phyloP scores from a whole-genome alignment of 768 basidiomycete species.

The Auriculariales sp. region DNA sequence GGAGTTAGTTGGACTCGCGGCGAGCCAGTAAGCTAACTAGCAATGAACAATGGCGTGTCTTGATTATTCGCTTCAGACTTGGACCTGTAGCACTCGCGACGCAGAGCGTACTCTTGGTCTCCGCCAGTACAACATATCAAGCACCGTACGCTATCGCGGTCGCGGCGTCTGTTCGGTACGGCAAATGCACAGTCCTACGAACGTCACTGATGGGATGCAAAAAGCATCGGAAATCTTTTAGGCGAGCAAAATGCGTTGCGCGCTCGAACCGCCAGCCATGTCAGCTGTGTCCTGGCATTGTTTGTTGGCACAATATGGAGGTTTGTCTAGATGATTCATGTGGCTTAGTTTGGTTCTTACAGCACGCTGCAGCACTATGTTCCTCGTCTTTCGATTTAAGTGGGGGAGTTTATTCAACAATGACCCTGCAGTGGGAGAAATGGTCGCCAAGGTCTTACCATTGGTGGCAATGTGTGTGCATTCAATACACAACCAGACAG shows the following conservation, averaged over 20 bases:
- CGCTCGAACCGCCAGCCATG: slow-evolving; percentile 51
- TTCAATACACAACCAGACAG: no score
- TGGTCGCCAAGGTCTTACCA: slow-evolving; percentile 49
- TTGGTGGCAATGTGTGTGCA: slow-evolving; percentile 58
- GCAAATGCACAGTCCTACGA: slow-evolving; percentile 8
- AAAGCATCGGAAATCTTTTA: slow-evolving; percentile 81
- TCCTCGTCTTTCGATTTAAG: slow-evolving; percentile 42
- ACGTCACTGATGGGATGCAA: neutral
- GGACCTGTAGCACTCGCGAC: slow-evolving; percentile 74
- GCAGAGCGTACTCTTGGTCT: slow-evolving; percentile 73
- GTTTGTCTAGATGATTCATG: slow-evolving; percentile 19
- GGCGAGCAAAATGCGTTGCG: slow-evolving; percentile 66
- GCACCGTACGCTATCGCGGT: slow-evolving; percentile 72
- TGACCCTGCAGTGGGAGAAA: slow-evolving; percentile 27
- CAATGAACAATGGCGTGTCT: neutral
- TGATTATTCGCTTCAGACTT: slow-evolving; percentile 28
- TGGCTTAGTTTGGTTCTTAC: no score
- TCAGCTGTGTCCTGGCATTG: slow-evolving; percentile 52
- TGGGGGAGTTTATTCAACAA: slow-evolving; percentile 70
- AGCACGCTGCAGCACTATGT: slow-evolving; percentile 26
- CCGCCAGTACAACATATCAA: slow-evolving; percentile 65
- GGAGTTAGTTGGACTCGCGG: slow-evolving; percentile 26
- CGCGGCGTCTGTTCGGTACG: slow-evolving; percentile 70
- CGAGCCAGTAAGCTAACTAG: slow-evolving; percentile 29
- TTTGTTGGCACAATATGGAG: slow-evolving; percentile 50